Evolutionary conservation across 148 eudicot species (phyloP).

Genomic region (Chenopodium suecicum): DNA sequence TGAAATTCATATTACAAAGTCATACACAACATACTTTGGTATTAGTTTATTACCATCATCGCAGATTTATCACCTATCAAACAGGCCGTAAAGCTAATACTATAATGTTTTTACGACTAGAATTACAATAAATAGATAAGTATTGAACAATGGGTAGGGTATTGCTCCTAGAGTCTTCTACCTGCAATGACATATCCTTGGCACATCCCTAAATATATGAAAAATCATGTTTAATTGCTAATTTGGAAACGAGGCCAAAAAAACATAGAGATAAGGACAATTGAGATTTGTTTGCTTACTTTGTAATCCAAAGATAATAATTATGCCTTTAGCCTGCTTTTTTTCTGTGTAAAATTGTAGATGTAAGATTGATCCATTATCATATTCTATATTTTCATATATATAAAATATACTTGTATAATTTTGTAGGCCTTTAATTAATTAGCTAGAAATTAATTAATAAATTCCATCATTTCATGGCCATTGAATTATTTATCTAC

Average conservation of each 20-base stretch:
- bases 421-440: neutral
- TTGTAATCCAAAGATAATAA: neutral
- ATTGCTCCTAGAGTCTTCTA: neutral
- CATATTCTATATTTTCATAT: no score
- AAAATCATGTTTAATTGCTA: constrained; percentile 7
- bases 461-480: no score
- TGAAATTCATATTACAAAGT: no score
- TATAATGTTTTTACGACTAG: neutral
- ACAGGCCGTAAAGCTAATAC: no score
- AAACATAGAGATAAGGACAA: neutral
- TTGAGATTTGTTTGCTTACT: constrained; percentile 4
- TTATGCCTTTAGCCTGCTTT: neutral
- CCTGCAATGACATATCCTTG: neutral
- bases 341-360: no score
- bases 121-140: neutral
- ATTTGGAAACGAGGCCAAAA: neutral
- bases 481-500: no score
- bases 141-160: neutral
- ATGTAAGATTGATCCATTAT: no score
- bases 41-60: no score
- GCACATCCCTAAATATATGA: constrained; percentile 15
- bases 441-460: no score
- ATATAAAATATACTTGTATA: no score
- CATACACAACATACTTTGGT: no score
- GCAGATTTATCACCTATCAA: no score